These are phyloP conservation scores for Coemansia sp. DNA, from an alignment of 192 early-diverging fungal species.

Conservation along the genomic window DNA sequence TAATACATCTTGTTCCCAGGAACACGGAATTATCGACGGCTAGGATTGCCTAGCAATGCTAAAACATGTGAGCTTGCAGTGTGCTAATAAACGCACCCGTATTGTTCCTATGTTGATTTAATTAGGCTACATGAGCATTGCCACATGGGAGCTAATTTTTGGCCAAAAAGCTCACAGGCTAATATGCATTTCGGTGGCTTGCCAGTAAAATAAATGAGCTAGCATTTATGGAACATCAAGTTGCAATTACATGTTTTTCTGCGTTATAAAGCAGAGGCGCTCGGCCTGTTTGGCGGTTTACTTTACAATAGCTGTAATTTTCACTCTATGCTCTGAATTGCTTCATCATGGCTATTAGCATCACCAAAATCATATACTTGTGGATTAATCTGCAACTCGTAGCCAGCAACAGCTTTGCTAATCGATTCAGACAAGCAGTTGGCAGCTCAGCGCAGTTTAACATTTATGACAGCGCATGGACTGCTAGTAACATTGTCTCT, in stretches of 20 bases:
- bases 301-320: background rate
- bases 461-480: background rate
- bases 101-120: no score
- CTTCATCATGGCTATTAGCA: background rate
- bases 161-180: background rate
- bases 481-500: background rate
- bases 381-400: background rate
- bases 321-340: background rate
- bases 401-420: background rate
- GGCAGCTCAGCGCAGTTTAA: background rate
- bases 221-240: background rate
- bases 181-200: background rate
- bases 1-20: background rate
- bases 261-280: background rate
- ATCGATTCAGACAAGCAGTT: background rate
- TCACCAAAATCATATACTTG: background rate
- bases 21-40: no score
- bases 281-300: background rate
- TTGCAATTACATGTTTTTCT: background rate
- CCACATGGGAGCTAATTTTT: no score
- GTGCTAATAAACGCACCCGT: no score
- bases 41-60: no score
- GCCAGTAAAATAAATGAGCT: no score
- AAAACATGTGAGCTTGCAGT: no score
- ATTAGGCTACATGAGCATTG: no score